phyloP scores from a whole-genome alignment of 2,329 filamentous ascomycete species.

The Fusarium globosum region DNA sequence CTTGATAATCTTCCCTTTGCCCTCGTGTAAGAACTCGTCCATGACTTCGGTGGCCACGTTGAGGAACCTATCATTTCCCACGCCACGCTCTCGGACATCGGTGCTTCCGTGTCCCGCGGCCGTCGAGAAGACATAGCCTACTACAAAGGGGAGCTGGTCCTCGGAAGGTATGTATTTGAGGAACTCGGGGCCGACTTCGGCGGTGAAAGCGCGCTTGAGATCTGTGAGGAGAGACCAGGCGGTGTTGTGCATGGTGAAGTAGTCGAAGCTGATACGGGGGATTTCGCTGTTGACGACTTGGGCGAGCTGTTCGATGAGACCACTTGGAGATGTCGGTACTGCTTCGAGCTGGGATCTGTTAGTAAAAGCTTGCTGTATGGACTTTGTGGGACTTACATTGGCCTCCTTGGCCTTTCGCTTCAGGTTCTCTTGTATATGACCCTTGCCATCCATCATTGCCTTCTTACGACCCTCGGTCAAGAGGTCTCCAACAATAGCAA shows the following conservation, averaged over 20 bases:
- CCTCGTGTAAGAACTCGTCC: not conserved
- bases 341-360: not conserved
- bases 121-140: conserved; percentile 49
- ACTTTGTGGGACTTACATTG: not conserved
- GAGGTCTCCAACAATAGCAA: conserved; percentile 1
- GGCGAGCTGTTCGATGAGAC: conserved; percentile 18
- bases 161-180: conserved; percentile 2
- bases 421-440: not conserved
- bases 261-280: conserved; percentile 14
- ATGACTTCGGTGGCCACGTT: not conserved
- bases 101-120: conserved; percentile 10
- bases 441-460: conserved; percentile 11
- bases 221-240: not conserved
- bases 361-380: not conserved
- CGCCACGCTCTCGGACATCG: not conserved
- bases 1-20: conserved; percentile 4
- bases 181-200: not conserved
- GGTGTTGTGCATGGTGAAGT: conserved; percentile 23
- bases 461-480: not conserved
- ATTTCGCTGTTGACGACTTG: conserved; percentile 4
- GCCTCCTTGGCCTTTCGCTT: conserved; percentile 2
- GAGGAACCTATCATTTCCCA: not conserved
- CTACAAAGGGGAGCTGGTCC: conserved; percentile 8
- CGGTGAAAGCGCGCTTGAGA: conserved; percentile 9
- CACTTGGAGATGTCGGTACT: not conserved